Evolutionary conservation across 2,329 filamentous ascomycete species (phyloP).

Genomic region (Mariannaea elegans): DNA sequence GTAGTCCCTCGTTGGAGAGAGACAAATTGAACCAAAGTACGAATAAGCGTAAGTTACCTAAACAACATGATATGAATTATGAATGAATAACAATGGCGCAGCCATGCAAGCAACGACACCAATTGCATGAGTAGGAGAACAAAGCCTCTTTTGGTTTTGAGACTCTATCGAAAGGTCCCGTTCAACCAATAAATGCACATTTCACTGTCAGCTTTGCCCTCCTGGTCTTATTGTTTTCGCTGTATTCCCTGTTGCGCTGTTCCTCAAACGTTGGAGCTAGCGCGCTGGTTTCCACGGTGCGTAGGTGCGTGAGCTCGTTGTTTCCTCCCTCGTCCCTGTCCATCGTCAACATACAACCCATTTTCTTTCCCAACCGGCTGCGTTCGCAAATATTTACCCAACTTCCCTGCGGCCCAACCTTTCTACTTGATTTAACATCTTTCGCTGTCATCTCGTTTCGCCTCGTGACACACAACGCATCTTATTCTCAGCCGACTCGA

Average conservation of each 20-base stretch:
- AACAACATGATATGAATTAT: too few relatives aligned
- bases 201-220: too few relatives aligned
- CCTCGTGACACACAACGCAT: background rate
- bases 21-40: background rate
- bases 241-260: too few relatives aligned
- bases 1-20: background rate
- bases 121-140: too few relatives aligned
- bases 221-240: too few relatives aligned
- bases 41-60: too few relatives aligned
- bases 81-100: too few relatives aligned
- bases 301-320: constrained; percentile 3
- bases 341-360: constrained; percentile 7
- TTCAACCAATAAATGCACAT: too few relatives aligned
- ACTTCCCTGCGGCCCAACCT: background rate
- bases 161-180: too few relatives aligned
- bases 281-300: constrained; percentile 11
- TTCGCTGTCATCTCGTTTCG: background rate
- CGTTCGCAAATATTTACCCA: background rate
- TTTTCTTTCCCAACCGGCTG: background rate
- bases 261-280: background rate
- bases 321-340: constrained; percentile 5
- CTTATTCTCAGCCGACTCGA: background rate
- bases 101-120: too few relatives aligned
- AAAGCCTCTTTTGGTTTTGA: too few relatives aligned
- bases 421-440: background rate